These are phyloP conservation scores for Raffaelea arxii DNA, from an alignment of 2,329 filamentous ascomycete genomes.

Conservation along the genomic window DNA sequence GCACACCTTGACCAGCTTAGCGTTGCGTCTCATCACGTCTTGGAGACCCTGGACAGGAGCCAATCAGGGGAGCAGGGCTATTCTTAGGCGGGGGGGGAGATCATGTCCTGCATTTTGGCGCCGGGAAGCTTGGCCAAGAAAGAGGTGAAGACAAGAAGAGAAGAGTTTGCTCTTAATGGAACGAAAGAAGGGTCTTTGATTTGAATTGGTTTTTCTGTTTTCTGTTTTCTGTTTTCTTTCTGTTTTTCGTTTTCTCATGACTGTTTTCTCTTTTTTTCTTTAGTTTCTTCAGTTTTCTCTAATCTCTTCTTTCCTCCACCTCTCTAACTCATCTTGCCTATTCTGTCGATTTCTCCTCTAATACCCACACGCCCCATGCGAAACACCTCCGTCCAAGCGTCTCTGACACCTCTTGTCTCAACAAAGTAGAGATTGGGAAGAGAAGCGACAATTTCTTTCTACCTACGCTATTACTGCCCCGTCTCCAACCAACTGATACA, in stretches of 20 bases:
- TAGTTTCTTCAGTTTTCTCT: not conserved
- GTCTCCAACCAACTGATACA: conserved; percentile 24
- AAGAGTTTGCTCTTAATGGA: no score
- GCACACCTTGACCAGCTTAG: no score
- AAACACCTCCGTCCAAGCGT: conserved; percentile 26
- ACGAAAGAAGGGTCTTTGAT: no score
- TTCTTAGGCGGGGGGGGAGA: no score
- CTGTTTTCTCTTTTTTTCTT: not conserved
- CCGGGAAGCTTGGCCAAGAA: no score
- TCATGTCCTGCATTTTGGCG: no score
- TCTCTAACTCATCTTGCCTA: not conserved
- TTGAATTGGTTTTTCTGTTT: not conserved
- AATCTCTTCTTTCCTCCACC: not conserved
- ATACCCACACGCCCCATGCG: not conserved
- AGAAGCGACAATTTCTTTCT: conserved; percentile 14
- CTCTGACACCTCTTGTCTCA: conserved; percentile 37
- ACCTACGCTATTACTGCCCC: not conserved
- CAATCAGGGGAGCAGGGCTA: no score
- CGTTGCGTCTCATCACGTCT: no score
- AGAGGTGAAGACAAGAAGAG: no score
- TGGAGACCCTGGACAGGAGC: no score
- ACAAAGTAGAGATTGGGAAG: conserved; percentile 13
- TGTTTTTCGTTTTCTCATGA: not conserved
- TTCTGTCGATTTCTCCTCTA: not conserved
- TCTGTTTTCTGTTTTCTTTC: not conserved